These are phyloP conservation scores for Dittrichia graveolens DNA, from an alignment of 129 eudicot genomes.

Conservation along the genomic window DNA sequence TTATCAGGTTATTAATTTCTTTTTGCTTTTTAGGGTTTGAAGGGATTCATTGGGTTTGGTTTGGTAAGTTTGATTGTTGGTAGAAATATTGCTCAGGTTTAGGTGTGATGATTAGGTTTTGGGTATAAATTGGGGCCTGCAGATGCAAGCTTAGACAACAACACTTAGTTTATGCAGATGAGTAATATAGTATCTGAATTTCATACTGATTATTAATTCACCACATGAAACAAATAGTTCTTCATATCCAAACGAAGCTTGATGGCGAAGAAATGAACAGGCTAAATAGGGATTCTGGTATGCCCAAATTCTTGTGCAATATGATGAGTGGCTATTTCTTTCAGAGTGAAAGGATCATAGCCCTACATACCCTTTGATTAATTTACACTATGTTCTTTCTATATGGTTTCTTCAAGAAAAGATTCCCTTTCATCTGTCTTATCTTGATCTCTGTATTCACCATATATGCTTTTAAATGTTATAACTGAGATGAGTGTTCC, in stretches of 20 bases:
- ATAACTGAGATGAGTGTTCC: neutral
- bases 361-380: too few relatives aligned
- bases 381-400: neutral
- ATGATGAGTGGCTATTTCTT: too few relatives aligned
- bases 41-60: neutral
- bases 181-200: too few relatives aligned
- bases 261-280: too few relatives aligned
- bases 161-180: too few relatives aligned
- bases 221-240: too few relatives aligned
- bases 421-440: neutral
- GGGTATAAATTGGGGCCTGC: neutral
- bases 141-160: neutral
- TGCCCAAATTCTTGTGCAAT: too few relatives aligned
- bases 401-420: neutral
- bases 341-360: too few relatives aligned
- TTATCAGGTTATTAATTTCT: constrained; percentile 7
- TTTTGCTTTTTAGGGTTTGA: neutral
- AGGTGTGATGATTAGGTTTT: neutral
- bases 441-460: neutral
- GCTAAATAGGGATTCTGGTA: too few relatives aligned
- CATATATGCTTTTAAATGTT: neutral
- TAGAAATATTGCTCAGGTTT: neutral
- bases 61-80: neutral
- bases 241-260: too few relatives aligned
- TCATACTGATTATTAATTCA: too few relatives aligned